A percentile compares a stretch with the other conserved stretches of the same genome.
These are phyloP conservation scores for Carpinus viminea DNA, from an alignment of 306 rosid species.

Conservation along the genomic window DNA sequence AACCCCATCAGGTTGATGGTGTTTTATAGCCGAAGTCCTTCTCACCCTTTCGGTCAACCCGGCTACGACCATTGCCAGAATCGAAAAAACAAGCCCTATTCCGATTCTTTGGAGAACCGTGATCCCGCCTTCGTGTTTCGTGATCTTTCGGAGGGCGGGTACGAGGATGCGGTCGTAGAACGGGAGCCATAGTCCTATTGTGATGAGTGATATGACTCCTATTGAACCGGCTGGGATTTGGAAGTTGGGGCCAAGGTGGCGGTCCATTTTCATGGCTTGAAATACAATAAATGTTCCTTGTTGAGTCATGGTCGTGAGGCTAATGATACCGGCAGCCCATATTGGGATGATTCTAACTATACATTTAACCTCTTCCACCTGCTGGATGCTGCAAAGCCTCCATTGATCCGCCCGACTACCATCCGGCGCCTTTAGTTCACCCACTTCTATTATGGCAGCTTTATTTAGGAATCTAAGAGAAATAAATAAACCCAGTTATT, in stretches of 20 bases:
- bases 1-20: conserved; percentile 32
- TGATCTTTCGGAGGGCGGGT: conserved; percentile 45
- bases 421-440: conserved; percentile 44
- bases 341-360: conserved; percentile 48
- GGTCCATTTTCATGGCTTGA: conserved; percentile 75
- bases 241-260: conserved; percentile 63
- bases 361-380: conserved; percentile 71
- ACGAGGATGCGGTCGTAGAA: conserved; percentile 51
- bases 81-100: conserved; percentile 56
- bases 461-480: conserved; percentile 47
- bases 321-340: conserved; percentile 51
- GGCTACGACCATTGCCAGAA: conserved; percentile 56
- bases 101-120: conserved; percentile 64
- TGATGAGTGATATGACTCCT: conserved; percentile 46
- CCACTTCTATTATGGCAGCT: conserved; percentile 51
- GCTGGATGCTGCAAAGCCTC: conserved; percentile 58
- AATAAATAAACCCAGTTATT: too few relatives aligned
- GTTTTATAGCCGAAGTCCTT: conserved; percentile 36
- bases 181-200: conserved; percentile 55
- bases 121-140: conserved; percentile 59
- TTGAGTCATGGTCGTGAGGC: conserved; percentile 42
- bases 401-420: conserved; percentile 47
- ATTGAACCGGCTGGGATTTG: conserved; percentile 71
- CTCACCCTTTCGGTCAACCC: conserved; percentile 56
- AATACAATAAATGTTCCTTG: conserved; percentile 56